phyloP scores from a whole-genome alignment of 345 rosid genomes.

The Populus nigra region DNA sequence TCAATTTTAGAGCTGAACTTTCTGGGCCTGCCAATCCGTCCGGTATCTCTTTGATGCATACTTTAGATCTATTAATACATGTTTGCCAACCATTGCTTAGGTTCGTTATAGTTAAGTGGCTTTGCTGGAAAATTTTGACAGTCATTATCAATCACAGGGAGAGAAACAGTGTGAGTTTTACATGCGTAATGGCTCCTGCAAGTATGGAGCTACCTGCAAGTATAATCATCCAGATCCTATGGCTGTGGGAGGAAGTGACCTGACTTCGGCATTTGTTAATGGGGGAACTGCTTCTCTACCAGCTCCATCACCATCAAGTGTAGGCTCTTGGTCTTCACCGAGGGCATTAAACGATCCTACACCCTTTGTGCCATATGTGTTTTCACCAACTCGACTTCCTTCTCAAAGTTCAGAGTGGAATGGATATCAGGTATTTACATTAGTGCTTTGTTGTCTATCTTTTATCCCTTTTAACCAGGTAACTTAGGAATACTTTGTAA shows the following conservation, averaged over 20 bases:
- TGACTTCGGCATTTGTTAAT: constrained; percentile 46
- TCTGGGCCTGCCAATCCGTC: constrained; percentile 84
- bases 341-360: constrained; percentile 48
- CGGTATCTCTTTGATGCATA: constrained; percentile 30
- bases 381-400: constrained; percentile 55
- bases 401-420: constrained; percentile 72
- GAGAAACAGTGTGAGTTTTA: constrained; percentile 81
- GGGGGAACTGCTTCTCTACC: constrained; percentile 53
- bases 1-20: constrained; percentile 67
- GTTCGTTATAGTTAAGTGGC: not conserved
- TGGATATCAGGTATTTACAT: constrained; percentile 66
- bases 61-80: not conserved
- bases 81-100: not conserved
- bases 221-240: constrained; percentile 95
- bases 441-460: not conserved
- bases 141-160: constrained; percentile 44
- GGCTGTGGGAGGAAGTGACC: constrained; percentile 45
- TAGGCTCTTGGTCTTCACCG: constrained; percentile 71
- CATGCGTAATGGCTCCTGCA: constrained; percentile 97
- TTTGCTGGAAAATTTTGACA: not conserved
- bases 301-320: constrained; percentile 48
- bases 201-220: constrained; percentile 74
- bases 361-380: constrained; percentile 57
- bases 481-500: not conserved
- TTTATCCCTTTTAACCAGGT: not conserved